These are phyloP conservation scores for Gigaspora rosea DNA, from an alignment of 192 early-diverging fungal genomes.

Conservation along the genomic window DNA sequence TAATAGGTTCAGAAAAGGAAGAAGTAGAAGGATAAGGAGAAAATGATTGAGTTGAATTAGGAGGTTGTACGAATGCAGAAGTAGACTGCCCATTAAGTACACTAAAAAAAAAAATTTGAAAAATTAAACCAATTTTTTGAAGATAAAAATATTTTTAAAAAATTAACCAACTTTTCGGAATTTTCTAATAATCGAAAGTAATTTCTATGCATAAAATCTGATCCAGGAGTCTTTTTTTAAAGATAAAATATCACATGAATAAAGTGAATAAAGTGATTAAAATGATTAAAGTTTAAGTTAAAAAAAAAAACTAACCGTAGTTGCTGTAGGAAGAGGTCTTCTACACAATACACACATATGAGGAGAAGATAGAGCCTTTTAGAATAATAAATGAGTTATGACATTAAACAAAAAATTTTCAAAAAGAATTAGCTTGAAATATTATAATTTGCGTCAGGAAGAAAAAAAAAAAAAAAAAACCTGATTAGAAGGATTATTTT, in stretches of 20 bases:
- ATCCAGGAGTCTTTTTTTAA: slow-evolving; percentile 18
- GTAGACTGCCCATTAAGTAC: too few species aligned
- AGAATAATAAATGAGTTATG: slow-evolving; percentile 17
- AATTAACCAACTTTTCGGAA: slow-evolving; percentile 8
- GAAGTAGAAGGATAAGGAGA: background rate
- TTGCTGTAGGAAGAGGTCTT: slow-evolving; percentile 29
- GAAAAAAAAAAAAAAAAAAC: too few species aligned
- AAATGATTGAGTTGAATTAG: background rate
- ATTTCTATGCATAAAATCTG: slow-evolving; percentile 52
- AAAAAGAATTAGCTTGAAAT: background rate
- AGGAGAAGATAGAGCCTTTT: slow-evolving; percentile 31
- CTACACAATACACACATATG: slow-evolving; percentile 42
- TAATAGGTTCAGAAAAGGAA: slow-evolving; percentile 24
- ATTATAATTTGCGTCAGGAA: background rate
- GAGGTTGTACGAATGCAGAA: too few species aligned
- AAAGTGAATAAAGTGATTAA: background rate
- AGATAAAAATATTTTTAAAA: background rate
- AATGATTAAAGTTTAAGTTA: background rate
- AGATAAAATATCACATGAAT: slow-evolving; percentile 2
- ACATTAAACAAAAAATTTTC: background rate
- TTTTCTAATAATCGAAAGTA: slow-evolving; percentile 60
- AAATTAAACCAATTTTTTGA: too few species aligned
- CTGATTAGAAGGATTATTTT: slow-evolving; percentile 25
- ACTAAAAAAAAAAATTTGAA: too few species aligned
- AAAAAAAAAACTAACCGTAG: background rate